These are phyloP conservation scores for Phytopythium cucurbitacearum DNA, from an alignment of 352 stramenopile genomes.

Conservation along the genomic window DNA sequence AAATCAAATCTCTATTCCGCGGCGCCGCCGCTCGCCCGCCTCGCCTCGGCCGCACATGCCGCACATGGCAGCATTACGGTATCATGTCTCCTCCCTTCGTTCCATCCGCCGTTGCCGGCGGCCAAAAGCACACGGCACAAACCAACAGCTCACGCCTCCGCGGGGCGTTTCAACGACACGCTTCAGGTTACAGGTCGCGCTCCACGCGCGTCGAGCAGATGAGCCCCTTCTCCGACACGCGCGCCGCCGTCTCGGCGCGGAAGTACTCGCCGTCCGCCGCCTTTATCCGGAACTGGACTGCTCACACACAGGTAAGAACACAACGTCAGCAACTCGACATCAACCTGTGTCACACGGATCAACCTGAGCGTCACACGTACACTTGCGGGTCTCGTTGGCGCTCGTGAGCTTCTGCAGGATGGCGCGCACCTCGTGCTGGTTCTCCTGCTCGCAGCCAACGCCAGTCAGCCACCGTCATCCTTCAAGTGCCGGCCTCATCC, in stretches of 20 bases:
- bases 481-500: too few relatives aligned
- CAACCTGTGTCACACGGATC: slow-evolving; percentile 1
- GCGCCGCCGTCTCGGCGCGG: slow-evolving; percentile 64
- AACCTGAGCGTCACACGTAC: slow-evolving; percentile 26
- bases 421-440: slow-evolving; percentile 52
- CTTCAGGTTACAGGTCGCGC: slow-evolving; percentile 34
- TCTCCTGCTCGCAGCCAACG: slow-evolving; percentile 24
- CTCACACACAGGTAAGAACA: slow-evolving; percentile 5
- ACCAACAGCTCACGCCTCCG: too few relatives aligned
- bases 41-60: too few relatives aligned
- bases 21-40: too few relatives aligned
- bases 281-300: slow-evolving; percentile 85
- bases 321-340: background rate
- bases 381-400: slow-evolving; percentile 62
- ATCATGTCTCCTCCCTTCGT: too few relatives aligned
- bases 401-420: slow-evolving; percentile 67
- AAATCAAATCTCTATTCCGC: too few relatives aligned
- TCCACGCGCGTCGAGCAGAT: slow-evolving; percentile 80
- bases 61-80: too few relatives aligned
- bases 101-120: too few relatives aligned
- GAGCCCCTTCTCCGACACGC: slow-evolving; percentile 66
- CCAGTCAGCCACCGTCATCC: background rate
- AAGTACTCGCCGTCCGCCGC: slow-evolving; percentile 72
- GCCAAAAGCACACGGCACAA: too few relatives aligned
- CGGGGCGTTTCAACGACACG: too few relatives aligned